These are phyloP conservation scores for Penicillium cosmopolitanum DNA, from an alignment of 495 filamentous ascomycete genomes.

Conservation along the genomic window DNA sequence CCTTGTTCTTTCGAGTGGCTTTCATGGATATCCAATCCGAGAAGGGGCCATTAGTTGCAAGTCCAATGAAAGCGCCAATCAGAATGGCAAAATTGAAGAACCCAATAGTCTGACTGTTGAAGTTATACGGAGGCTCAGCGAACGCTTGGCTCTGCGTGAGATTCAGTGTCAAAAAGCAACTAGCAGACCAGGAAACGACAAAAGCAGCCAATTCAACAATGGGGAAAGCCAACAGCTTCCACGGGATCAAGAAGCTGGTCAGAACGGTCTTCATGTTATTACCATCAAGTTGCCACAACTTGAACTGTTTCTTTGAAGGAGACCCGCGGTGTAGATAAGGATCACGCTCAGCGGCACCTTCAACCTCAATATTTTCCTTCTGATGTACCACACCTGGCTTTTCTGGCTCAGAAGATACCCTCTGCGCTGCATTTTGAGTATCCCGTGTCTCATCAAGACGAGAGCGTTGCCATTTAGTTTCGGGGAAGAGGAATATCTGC, in stretches of 20 bases:
- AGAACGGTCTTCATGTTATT: slow-evolving; percentile 44
- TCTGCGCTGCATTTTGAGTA: background rate
- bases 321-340: slow-evolving; percentile 51
- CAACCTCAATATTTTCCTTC: slow-evolving; percentile 24
- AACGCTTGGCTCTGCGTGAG: slow-evolving; percentile 66
- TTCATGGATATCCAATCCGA: slow-evolving; percentile 62
- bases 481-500: slow-evolving; percentile 61
- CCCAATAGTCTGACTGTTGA: slow-evolving; percentile 56
- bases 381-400: slow-evolving; percentile 20
- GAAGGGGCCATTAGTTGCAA: slow-evolving; percentile 60
- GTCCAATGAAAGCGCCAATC: slow-evolving; percentile 56
- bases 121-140: slow-evolving; percentile 61
- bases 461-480: slow-evolving; percentile 61
- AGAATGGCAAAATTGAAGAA: slow-evolving; percentile 50
- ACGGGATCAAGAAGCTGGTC: slow-evolving; percentile 51
- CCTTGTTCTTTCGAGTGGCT: slow-evolving; percentile 59
- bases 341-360: slow-evolving; percentile 25
- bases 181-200: slow-evolving; percentile 62
- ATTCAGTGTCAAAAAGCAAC: slow-evolving; percentile 64
- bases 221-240: slow-evolving; percentile 63
- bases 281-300: slow-evolving; percentile 47
- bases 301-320: slow-evolving; percentile 60
- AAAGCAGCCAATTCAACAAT: slow-evolving; percentile 65
- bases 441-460: slow-evolving; percentile 26
- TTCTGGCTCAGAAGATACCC: slow-evolving; percentile 12